Conservation (phyloP, 2,329 filamentous ascomycete species). For the Stachybotrys echinatus region DNA sequence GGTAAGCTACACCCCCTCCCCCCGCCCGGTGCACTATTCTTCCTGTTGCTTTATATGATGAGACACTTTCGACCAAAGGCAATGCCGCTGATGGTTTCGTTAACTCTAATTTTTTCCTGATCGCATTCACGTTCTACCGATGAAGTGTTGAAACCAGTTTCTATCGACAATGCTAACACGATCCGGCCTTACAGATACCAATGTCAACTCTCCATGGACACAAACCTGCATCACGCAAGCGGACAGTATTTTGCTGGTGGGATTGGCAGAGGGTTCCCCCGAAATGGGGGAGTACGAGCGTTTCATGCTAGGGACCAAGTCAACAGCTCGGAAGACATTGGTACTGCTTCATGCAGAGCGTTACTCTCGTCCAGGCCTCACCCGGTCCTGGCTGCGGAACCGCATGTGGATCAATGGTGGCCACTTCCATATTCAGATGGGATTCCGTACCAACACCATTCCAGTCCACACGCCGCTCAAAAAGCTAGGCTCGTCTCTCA, state of each 20-base stretch:
- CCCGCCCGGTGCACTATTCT: not conserved
- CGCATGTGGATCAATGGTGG: slow-evolving; percentile 97
- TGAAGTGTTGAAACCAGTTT: no score
- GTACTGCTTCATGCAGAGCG: slow-evolving; percentile 86
- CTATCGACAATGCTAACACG: not conserved
- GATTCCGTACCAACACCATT: slow-evolving; percentile 70
- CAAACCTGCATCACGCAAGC: slow-evolving; percentile 96
- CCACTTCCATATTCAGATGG: slow-evolving; percentile 96
- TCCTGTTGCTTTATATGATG: slow-evolving; percentile 47
- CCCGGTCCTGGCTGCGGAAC: slow-evolving; percentile 84
- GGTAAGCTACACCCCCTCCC: slow-evolving; percentile 39
- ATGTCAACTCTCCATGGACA: slow-evolving; percentile 95
- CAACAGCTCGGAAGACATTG: slow-evolving; percentile 87
- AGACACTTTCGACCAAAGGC: slow-evolving; percentile 42
- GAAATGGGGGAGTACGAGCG: slow-evolving; percentile 94
- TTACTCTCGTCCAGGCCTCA: slow-evolving; percentile 79
- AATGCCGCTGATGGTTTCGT: slow-evolving; percentile 49
- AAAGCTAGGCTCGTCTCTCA: slow-evolving; percentile 78
- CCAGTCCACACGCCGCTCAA: slow-evolving; percentile 71
- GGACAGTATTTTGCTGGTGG: slow-evolving; percentile 91
- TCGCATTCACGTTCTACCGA: no score
- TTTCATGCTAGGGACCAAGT: slow-evolving; percentile 95
- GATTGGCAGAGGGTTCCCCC: slow-evolving; percentile 82
- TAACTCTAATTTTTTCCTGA: slow-evolving; percentile 69
- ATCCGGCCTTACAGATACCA: slow-evolving; percentile 62